Base-by-base conservation (phyloP, 306 rosid genomes). In the Ziziphus jujuba region DNA sequence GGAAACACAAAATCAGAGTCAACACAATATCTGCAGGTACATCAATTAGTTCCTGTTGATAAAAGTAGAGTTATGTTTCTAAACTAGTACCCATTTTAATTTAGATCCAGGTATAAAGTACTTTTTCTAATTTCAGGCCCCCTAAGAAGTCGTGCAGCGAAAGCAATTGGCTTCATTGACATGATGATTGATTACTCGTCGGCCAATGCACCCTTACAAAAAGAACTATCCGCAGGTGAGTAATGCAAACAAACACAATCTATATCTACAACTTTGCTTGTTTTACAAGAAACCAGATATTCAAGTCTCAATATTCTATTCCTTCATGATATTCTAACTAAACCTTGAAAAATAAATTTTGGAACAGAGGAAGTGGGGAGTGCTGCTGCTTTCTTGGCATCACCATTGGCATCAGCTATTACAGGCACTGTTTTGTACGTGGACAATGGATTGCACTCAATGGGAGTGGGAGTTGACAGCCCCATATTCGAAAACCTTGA, bases 61-160 rank as follows among this genome's bases (percentile, higher is more conserved):
- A 20, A 8, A 40, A 67, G 52, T 43, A 10, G 28, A 43, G 31
- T 17, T 47, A 9, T 8, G 6, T 25, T 19, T 12, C 10, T 40
- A 40, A 8, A 7, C 10, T 1, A 7, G 10, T 8, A 36, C 1
- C 9, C 10, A 10, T 10, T 40, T 40, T n/a, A n/a, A 1, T 40
- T 0, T 9, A 9, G 45, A 8, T 10, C 3, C 14, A 40, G 0
- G 45, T 40, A 12, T 40, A 2, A 8, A 56, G 23, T 25, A 58
- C 11, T 0, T 7, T 16, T 19, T 68, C n/a, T 68, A 22, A 23
- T 7, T 28, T 52, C 76, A 92, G 98, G 98, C 50, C 98, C 98
- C 15, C 74, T 92, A 9, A 83, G 98, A 80, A 92, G 98, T 65
- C 98, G 98, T 58, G 98, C 98, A 2, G 98, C 98, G 10, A 92